phyloP scores from a whole-genome alignment of 352 stramenopile species.

The Pythium coloratum region DNA sequence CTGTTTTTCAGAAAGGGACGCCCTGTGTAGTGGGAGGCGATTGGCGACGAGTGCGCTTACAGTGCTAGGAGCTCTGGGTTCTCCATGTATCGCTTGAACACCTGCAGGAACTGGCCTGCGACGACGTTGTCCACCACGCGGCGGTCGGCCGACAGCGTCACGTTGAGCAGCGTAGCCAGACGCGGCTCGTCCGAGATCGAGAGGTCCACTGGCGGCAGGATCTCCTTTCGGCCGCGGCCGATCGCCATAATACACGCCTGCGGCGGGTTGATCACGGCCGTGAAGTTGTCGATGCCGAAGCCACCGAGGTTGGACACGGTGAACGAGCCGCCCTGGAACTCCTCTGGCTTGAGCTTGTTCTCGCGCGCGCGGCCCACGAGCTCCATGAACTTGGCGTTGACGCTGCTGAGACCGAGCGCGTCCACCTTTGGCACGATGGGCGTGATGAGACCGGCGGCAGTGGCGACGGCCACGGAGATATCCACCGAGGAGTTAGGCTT shows the following conservation, averaged over 20 bases:
- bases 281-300: slow-evolving; percentile 98
- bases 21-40: background rate
- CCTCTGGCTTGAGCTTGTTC: slow-evolving; percentile 98
- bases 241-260: slow-evolving; percentile 99
- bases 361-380: slow-evolving; percentile 94
- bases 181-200: slow-evolving; percentile 64
- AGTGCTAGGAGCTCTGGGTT: slow-evolving; percentile 90
- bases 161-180: slow-evolving; percentile 93
- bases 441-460: slow-evolving; percentile 97
- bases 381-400: slow-evolving; percentile 97
- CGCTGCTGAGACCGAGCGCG: slow-evolving; percentile 90
- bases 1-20: background rate
- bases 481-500: slow-evolving; percentile 91
- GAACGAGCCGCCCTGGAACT: slow-evolving; percentile 99
- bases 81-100: slow-evolving; percentile 97
- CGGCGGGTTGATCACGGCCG: slow-evolving; percentile 98
- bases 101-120: slow-evolving; percentile 94
- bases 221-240: slow-evolving; percentile 89
- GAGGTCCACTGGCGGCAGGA: slow-evolving; percentile 64
- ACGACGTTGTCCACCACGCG: slow-evolving; percentile 97
- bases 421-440: slow-evolving; percentile 97
- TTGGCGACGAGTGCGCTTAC: slow-evolving; percentile 28
- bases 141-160: slow-evolving; percentile 95
- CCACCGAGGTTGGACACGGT: slow-evolving; percentile 98
- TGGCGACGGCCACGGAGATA: slow-evolving; percentile 98